Evolutionary conservation across 163 green algal species (phyloP), one percentile per base, ranked within the genome.

Genomic region (Coccomyxa subellipsoidea): DNA sequence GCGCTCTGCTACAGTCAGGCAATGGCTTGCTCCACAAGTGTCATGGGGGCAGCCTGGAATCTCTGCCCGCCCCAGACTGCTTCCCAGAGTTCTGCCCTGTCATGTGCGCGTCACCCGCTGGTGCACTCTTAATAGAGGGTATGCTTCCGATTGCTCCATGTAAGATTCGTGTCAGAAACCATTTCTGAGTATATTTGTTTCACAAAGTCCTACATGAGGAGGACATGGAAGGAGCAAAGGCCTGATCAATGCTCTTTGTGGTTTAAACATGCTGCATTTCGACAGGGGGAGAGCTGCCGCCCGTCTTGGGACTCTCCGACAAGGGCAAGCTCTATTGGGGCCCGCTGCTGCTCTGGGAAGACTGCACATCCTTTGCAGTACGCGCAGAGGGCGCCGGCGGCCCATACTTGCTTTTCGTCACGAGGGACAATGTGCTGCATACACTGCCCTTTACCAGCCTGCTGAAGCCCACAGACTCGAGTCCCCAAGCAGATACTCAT

Each of bases 381-480:
- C 85, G 93, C 7, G 31, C 72, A 1, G 83, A 85, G 27, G 93
- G 93, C 7, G 77, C 93, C 0, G 93, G 91, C 12, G 95, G 93
- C 3, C 83, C 92, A 31, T 94, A 89, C 71, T 88, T 98, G 84
- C 86, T 97, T 66, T 97, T 89, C 89, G 94, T 87, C 23, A 95
- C 90, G 0, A 80, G 89, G 7, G 83, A 87, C 40, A 81, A 88
- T 80, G 59, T 88, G 38, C 80, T 97, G 82, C 90, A 91, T 84
- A 91, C 83, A 0, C 39, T 91, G 21, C 85, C 79, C n/a, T 76
- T 93, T 18, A n/a, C 38, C 35, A n/a, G 66, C 32, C 78, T 91
- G 77, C 66, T 73, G n/a, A 18, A 40, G 47, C 31, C 18, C 47
- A 7, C 23, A 2, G 47, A 59, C 47, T 27, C 3, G 15, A 27